Conservation (phyloP, 495 filamentous ascomycete genomes). For the Talaromyces liani region DNA sequence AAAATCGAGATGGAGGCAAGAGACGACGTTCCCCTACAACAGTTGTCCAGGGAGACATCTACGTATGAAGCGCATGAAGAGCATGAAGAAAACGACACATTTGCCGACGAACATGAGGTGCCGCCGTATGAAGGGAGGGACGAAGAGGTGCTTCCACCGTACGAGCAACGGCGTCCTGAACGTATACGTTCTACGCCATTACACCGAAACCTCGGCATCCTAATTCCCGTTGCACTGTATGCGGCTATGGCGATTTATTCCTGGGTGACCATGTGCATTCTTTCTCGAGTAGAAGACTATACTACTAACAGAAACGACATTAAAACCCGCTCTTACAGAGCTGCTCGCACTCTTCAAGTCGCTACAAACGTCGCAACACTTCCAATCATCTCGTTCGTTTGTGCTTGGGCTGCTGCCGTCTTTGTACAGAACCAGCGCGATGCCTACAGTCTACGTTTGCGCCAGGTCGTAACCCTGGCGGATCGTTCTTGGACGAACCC, state of each 20-base stretch:
- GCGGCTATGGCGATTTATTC: conserved; percentile 1
- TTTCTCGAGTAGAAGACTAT: background rate
- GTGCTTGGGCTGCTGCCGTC: conserved; percentile 17
- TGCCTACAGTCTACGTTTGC: conserved; percentile 11
- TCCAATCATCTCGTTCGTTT: conserved; percentile 17
- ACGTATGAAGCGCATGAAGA: background rate
- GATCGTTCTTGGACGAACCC: conserved; percentile 17
- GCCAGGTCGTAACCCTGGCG: conserved; percentile 18
- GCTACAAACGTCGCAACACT: conserved; percentile 9
- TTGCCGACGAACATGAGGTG: background rate
- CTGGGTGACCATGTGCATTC: conserved; percentile 6
- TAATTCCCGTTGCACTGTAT: conserved; percentile 7
- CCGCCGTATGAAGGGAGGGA: background rate
- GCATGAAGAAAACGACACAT: background rate
- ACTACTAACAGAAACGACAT: background rate
- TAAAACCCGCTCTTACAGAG: background rate
- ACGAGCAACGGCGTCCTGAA: background rate
- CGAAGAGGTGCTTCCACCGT: conserved; percentile 7
- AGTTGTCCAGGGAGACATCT: background rate
- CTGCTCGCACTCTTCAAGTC: conserved; percentile 3
- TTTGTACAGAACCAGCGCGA: conserved; percentile 18
- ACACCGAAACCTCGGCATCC: background rate
- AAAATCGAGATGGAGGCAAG: background rate
- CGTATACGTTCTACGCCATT: background rate
- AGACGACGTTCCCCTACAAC: background rate